Percentiles rank a stretch among this genome's conserved stretches.
Evolutionary conservation across 2,329 filamentous ascomycete genomes (phyloP).

Genomic region (Epichloe scottii): DNA sequence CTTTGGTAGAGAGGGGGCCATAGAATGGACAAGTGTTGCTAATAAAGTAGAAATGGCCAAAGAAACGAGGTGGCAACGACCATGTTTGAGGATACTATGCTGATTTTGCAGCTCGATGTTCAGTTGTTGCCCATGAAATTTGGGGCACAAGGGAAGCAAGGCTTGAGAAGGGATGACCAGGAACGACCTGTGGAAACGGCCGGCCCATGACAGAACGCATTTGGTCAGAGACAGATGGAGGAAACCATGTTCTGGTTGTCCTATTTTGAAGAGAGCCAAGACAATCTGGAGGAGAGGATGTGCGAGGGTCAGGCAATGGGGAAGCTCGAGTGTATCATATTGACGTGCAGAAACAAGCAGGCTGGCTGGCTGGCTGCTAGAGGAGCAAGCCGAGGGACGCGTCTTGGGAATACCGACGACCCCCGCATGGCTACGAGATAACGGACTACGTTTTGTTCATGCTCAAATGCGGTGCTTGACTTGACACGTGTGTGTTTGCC

Average conservation of each 20-base stretch:
- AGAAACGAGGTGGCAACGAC: background rate
- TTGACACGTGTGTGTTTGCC: no score
- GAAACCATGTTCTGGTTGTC: background rate
- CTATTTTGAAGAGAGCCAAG: no score
- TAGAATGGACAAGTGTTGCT: background rate
- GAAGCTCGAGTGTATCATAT: slow-evolving; percentile 6
- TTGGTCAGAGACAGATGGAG: background rate
- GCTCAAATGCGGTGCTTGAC: background rate
- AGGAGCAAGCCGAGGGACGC: background rate
- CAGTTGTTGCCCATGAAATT: background rate
- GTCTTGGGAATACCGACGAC: background rate
- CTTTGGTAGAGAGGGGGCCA: background rate
- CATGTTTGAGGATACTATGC: background rate
- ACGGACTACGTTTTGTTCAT: slow-evolving; percentile 1
- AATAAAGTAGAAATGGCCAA: background rate
- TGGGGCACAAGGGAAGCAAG: no score
- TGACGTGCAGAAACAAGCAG: background rate
- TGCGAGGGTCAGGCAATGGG: background rate
- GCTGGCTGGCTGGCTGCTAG: background rate
- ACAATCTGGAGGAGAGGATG: background rate
- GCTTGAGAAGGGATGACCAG: no score
- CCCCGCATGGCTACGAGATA: background rate
- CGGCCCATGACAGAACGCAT: background rate
- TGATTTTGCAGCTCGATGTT: background rate
- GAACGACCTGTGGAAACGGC: background rate